A percentile compares a stretch with the other conserved stretches of the same genome.
Evolutionary conservation across 257 asterid species (phyloP).

Genomic region (Nicotiana undulata): DNA sequence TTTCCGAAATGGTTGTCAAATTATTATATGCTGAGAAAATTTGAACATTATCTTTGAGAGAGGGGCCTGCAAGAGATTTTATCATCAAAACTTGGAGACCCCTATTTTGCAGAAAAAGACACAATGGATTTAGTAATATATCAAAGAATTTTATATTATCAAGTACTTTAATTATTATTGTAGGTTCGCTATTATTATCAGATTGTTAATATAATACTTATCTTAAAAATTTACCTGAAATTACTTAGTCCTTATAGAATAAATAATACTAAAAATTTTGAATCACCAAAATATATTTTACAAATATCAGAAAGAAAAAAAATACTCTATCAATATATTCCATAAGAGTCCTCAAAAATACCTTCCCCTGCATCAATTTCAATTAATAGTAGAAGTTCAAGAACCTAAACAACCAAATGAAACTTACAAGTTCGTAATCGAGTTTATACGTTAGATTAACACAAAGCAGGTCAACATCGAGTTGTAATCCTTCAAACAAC

Average conservation of each 20-base stretch:
- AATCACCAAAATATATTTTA: too few species aligned
- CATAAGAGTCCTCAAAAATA: too few species aligned
- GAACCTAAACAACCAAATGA: neutral
- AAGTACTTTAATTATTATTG: neutral
- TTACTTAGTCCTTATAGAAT: too few species aligned
- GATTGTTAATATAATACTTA: too few species aligned
- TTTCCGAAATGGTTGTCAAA: conserved; percentile 10
- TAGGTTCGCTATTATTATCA: neutral
- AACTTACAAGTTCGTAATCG: too few species aligned
- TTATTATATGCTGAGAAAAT: conserved; percentile 1
- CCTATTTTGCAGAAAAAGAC: neutral
- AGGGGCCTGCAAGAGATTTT: conserved; percentile 20
- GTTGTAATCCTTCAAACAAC: neutral
- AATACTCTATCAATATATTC: too few species aligned
- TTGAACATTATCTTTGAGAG: conserved; percentile 8
- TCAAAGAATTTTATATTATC: too few species aligned
- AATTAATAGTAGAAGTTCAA: too few species aligned
- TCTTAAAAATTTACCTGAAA: too few species aligned
- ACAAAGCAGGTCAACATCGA: too few species aligned
- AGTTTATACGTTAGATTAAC: neutral
- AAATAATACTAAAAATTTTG: too few species aligned
- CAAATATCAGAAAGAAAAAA: too few species aligned
- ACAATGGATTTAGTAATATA: neutral
- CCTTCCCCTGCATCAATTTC: neutral
- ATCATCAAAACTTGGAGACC: conserved; percentile 9